Evolutionary conservation across 768 basidiomycete species (phyloP).

Genomic region (Artomyces pyxidatus): DNA sequence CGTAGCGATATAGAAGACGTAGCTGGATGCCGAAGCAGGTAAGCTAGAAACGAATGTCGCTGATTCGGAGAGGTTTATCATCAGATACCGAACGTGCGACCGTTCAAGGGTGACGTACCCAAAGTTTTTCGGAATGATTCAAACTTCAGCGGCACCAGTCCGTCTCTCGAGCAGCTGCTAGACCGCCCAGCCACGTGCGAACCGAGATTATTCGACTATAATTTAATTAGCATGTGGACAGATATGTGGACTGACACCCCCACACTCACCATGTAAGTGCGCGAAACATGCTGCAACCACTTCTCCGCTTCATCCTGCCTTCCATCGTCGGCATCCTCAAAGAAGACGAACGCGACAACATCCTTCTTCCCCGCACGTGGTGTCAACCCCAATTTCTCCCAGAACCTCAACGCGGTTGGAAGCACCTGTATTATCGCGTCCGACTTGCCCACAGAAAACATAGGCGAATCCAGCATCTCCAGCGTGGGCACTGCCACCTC

Average conservation of each 20-base stretch:
- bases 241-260: too few species aligned
- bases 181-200: constrained; percentile 45
- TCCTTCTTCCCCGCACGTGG: constrained; percentile 70
- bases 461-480: constrained; percentile 40
- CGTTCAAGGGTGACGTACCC: constrained; percentile 28
- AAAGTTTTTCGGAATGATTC: constrained; percentile 67
- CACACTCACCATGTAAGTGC: constrained; percentile 55
- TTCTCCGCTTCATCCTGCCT: constrained; percentile 37
- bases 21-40: constrained; percentile 27
- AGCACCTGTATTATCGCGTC: constrained; percentile 61
- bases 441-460: constrained; percentile 59
- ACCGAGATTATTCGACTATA: constrained; percentile 57
- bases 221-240: constrained; percentile 3
- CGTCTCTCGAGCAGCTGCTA: constrained; percentile 38
- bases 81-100: not conserved
- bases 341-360: constrained; percentile 57
- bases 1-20: constrained; percentile 63
- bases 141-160: constrained; percentile 54
- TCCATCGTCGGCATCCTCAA: constrained; percentile 51
- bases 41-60: constrained; percentile 43
- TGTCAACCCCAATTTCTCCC: constrained; percentile 75
- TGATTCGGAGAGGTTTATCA: constrained; percentile 20
- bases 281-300: constrained; percentile 52
- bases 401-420: constrained; percentile 69
- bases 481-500: constrained; percentile 12